phyloP scores from a whole-genome alignment of 495 filamentous ascomycete genomes.

The Aspergillus ostianus region DNA sequence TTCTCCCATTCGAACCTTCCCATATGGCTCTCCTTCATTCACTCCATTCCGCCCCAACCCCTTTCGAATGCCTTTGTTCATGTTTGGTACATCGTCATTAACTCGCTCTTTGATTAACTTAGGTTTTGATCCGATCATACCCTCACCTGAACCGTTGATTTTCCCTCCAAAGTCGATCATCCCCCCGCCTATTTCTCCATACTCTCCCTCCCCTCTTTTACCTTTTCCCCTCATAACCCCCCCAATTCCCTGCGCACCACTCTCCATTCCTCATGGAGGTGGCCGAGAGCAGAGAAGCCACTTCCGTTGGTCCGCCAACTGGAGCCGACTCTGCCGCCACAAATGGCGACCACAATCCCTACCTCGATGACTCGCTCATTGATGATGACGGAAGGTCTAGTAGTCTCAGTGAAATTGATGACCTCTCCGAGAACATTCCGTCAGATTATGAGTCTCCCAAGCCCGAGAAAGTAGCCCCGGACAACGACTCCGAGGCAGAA shows the following conservation, averaged over 20 bases:
- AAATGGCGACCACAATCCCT: conserved; percentile 42
- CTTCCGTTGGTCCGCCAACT: conserved; percentile 34
- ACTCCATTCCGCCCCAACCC: not conserved
- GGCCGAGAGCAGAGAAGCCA: conserved; percentile 39
- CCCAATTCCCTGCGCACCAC: conserved; percentile 11
- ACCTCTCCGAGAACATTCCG: conserved; percentile 60
- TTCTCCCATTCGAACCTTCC: not conserved
- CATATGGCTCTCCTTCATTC: not conserved
- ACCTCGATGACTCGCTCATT: conserved; percentile 38
- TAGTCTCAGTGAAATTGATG: conserved; percentile 91
- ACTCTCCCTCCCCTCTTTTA: conserved; percentile 1
- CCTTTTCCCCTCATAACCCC: not conserved
- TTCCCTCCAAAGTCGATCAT: conserved; percentile 3
- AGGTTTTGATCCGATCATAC: conserved; percentile 9
- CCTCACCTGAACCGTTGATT: conserved; percentile 10
- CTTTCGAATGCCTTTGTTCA: not conserved
- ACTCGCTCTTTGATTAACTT: conserved; percentile 6
- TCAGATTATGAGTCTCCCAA: conserved; percentile 55
- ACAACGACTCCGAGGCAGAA: conserved; percentile 95
- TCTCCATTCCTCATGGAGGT: conserved; percentile 44
- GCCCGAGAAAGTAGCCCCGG: conserved; percentile 38
- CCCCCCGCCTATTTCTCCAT: conserved; percentile 4
- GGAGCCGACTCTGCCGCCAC: conserved; percentile 32
- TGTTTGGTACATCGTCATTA: conserved; percentile 2
- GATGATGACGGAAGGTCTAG: conserved; percentile 55